Conservation (phyloP, 257 asterid genomes). For the Nicotiana tomentosiformis region DNA sequence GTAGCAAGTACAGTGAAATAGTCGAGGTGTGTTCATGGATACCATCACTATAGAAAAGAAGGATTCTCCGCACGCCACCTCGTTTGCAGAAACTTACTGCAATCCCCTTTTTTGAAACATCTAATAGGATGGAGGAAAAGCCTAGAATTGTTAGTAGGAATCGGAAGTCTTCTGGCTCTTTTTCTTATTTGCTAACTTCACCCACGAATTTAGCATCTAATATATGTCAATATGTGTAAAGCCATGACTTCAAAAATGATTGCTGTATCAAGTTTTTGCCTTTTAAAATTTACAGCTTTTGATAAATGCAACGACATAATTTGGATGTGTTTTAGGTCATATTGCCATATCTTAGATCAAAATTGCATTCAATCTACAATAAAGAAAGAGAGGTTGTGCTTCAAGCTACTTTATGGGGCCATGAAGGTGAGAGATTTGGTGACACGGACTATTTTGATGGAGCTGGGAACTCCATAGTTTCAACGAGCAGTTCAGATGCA, state of each 20-base stretch:
- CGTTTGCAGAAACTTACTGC: background rate
- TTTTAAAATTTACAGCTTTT: background rate
- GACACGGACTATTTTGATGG: slow-evolving; percentile 37
- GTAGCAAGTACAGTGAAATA: no score
- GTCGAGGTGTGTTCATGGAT: no score
- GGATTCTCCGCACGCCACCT: no score
- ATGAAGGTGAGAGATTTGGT: slow-evolving; percentile 57
- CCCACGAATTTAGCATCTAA: background rate
- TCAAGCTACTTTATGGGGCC: slow-evolving; percentile 97
- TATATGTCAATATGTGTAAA: background rate
- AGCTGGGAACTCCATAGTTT: slow-evolving; percentile 32
- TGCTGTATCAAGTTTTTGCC: background rate
- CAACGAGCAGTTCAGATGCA: slow-evolving; percentile 35
- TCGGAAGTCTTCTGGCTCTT: background rate
- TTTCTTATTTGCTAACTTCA: background rate
- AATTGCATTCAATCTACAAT: slow-evolving; percentile 69
- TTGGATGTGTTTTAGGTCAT: slow-evolving; percentile 48
- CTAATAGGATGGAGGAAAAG: background rate
- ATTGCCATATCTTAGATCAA: slow-evolving; percentile 84
- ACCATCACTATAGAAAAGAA: no score
- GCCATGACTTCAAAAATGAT: background rate
- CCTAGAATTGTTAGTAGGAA: background rate
- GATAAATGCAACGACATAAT: background rate
- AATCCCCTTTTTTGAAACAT: background rate
- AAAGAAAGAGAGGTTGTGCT: slow-evolving; percentile 92